Percentiles rank a stretch among this genome's conserved stretches.
These are phyloP conservation scores for Scortechinia acanthostroma DNA, from an alignment of 2,329 filamentous ascomycete species.

Conservation along the genomic window DNA sequence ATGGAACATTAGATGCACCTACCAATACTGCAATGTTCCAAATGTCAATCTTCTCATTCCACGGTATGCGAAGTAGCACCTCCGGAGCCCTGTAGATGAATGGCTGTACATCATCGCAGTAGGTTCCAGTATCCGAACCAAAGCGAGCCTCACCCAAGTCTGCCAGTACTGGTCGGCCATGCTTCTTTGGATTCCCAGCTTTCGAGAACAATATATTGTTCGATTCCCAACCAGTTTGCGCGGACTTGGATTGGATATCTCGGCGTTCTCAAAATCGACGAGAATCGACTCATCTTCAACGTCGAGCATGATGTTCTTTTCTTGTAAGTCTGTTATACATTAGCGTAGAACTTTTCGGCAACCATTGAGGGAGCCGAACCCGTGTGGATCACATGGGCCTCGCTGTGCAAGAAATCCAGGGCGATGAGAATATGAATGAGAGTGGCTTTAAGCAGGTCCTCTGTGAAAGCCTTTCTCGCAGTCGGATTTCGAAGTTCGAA, in stretches of 20 bases:
- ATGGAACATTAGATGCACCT: conserved; percentile 2
- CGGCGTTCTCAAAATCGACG: conserved; percentile 11
- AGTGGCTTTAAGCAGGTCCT: conserved; percentile 10
- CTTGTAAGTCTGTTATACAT: conserved; percentile 12
- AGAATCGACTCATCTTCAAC: conserved; percentile 14
- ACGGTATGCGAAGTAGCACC: conserved; percentile 12
- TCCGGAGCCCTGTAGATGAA: conserved; percentile 12
- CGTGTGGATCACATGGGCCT: conserved; percentile 13
- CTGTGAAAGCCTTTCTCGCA: conserved; percentile 7
- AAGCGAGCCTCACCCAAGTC: conserved; percentile 15
- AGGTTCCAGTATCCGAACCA: conserved; percentile 3
- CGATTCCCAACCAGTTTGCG: conserved; percentile 11
- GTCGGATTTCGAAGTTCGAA: conserved; percentile 7
- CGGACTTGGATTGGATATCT: conserved; percentile 11
- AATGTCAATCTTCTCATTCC: conserved; percentile 13
- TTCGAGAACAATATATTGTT: conserved; percentile 13
- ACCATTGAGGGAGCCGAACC: conserved; percentile 9
- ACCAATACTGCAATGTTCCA: conserved; percentile 14
- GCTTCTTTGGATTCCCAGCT: conserved; percentile 10
- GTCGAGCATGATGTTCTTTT: conserved; percentile 15
- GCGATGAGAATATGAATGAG: conserved; percentile 12
- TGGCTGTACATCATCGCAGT: conserved; percentile 11
- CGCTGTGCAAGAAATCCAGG: conserved; percentile 15
- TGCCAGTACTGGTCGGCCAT: conserved; percentile 14
- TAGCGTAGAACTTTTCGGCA: neutral